These are phyloP conservation scores for Paraphaeosphaeria sporulosa DNA, from an alignment of 2,329 filamentous ascomycete genomes.

Conservation along the genomic window DNA sequence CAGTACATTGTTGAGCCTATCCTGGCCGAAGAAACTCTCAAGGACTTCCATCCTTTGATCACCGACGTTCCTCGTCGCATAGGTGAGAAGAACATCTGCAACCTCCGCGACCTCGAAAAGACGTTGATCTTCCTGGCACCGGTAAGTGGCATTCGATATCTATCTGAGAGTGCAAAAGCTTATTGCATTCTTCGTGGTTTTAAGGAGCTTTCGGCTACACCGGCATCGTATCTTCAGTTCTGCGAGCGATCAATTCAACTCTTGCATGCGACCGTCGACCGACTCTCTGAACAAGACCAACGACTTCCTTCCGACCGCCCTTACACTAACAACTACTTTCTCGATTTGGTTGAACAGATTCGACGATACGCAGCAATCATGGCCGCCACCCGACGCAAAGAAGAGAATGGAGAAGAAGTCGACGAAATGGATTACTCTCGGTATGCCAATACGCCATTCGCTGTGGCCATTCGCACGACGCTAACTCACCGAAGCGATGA, in stretches of 20 bases:
- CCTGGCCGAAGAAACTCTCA: conserved; percentile 73
- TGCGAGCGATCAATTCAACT: conserved; percentile 90
- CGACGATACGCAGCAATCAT: conserved; percentile 87
- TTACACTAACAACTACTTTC: conserved; percentile 95
- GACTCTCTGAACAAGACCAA: conserved; percentile 85
- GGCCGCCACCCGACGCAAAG: conserved; percentile 74
- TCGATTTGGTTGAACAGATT: conserved; percentile 95
- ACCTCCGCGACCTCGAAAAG: conserved; percentile 93
- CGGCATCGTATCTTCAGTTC: conserved; percentile 83
- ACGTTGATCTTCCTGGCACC: conserved; percentile 88
- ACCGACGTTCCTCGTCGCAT: conserved; percentile 81
- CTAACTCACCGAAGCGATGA: conserved; percentile 62
- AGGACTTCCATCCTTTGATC: conserved; percentile 82
- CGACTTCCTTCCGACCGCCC: conserved; percentile 83
- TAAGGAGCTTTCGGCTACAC: conserved; percentile 77
- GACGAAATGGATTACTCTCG: conserved; percentile 61
- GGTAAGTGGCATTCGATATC: conserved; percentile 74
- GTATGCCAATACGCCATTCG: conserved; percentile 43
- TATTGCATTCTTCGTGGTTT: conserved; percentile 65
- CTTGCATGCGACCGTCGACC: conserved; percentile 87
- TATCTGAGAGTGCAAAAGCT: conserved; percentile 70
- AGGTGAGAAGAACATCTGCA: conserved; percentile 83
- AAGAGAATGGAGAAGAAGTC: conserved; percentile 62
- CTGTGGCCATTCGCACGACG: conserved; percentile 25
- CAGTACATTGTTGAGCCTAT: conserved; percentile 80